Evolutionary conservation across 768 basidiomycete species (phyloP), one percentile per base, ranked within the genome.

Genomic region (Exsudoporus frostii): DNA sequence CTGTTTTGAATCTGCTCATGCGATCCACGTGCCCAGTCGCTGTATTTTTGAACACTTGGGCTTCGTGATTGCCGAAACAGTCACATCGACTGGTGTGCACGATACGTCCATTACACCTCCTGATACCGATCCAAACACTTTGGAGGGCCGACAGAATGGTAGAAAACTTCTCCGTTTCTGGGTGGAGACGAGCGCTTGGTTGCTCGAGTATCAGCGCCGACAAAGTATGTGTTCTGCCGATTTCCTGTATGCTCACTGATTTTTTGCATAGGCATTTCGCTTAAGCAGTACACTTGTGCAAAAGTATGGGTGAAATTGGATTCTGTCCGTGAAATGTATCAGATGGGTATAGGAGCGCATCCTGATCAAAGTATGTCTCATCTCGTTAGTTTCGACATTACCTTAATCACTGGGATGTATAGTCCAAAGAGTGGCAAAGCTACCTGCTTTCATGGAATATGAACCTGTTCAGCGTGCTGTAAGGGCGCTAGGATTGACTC

Each of bases 151-250:
- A 52, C 73, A 75, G 50, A 80, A 76, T 55, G 77, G 84, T 5
- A 77, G 78, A 22, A 85, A 78, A 62, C 76, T 92, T 4, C 76
- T 92, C 44, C 80, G 91, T 32, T 87, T 85, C 27, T 92, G 91
- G 91, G 77, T 90, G 17, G 91, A 93, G 65, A 69, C 86, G 8
- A 71, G 79, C 37, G 79, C 88, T 4, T 92, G 84, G 83, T 60
- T 85, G 19, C 70, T 75, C 5, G 80, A 88, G 48, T 89, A 78
- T 57, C 77, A 73, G 48, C 77, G 76, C 33, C 64, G 72, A 25
- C 58, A 81, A 57, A 65, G 81, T 83, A 65, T 24, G 72, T 51
- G 15, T 48, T 45, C 45, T 39, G 48, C 14, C 33, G 47, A 42
- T 29, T 55, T 49, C 38, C 45, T 61, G 45, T 45, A 14, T 33